Base-by-base conservation (phyloP, 2,329 filamentous ascomycete species). In the Thelonectria olida region DNA sequence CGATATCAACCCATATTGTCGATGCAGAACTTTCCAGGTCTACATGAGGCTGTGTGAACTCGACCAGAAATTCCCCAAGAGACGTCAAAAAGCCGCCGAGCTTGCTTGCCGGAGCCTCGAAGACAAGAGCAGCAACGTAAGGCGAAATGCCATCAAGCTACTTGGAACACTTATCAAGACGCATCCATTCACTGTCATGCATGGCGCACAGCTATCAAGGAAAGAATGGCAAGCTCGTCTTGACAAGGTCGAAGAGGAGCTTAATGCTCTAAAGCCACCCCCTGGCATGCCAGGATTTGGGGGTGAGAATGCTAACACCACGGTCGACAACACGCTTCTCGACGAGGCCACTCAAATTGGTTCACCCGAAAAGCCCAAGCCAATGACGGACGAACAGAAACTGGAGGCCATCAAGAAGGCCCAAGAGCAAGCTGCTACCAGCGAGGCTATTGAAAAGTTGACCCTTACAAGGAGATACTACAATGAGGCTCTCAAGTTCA, bases 101-200 rank as follows among this genome's bases (percentile, higher is more conserved):
- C 82, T 97, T 23, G 94, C 96, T 1, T 90, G 92, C 58, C 88
- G 92, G 69, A 98, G 95, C 76, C 83, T 99, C 3, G 92, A 97
- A 76, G 96, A 99, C 80, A 98, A 97, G 83, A 98, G 95, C 80
- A 99, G 96, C 78, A 97, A 98, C 72, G 96, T 99, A 28, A 87
- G 96, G 63, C 88, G 94, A 60, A 98, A 98, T 75, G 94, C 96
- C 2, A 96, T 99, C 75, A 98, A 97, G 77, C 81, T 99, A 7
- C 84, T 99, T 1, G 92, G 90, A 6, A 91, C 91, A 42, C 82
- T 99, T 7, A 92, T 99, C 70, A 93, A 94, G 64, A 97, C 94
- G 0, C 96, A 99, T 75, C 96, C 96, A 2, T 99, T 97, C 72
- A 93, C 91, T 36, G 89, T 94, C 17, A 90, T 97, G 81, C 93